Evolutionary conservation across 2,329 filamentous ascomycete genomes (phyloP).

Genomic region (Stemphylium beticola): DNA sequence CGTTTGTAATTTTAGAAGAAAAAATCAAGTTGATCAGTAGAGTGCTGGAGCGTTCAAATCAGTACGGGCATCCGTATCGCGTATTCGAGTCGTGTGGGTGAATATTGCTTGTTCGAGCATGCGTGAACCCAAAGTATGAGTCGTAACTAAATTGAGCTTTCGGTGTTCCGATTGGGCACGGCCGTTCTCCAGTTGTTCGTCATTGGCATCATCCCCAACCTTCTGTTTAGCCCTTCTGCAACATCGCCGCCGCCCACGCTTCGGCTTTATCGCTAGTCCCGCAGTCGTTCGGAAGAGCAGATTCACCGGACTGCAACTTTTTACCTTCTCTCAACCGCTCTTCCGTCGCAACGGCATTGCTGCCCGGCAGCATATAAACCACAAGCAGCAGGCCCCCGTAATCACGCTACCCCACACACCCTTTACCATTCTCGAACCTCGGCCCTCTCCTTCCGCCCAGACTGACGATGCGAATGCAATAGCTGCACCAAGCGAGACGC

Average conservation of each 20-base stretch:
- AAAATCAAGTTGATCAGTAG: background rate
- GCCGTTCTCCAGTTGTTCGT: constrained; percentile 15
- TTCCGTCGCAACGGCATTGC: background rate
- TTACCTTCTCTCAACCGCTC: background rate
- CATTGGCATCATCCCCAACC: constrained; percentile 46
- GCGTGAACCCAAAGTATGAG: constrained; percentile 7
- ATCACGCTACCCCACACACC: constrained; percentile 14
- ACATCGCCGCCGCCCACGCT: constrained; percentile 4
- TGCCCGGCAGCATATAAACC: background rate
- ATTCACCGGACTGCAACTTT: background rate
- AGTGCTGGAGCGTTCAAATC: background rate
- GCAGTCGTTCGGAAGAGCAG: background rate
- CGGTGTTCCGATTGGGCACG: constrained; percentile 15
- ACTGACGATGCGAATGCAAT: constrained; percentile 46
- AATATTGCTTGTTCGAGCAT: constrained; percentile 9
- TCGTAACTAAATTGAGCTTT: constrained; percentile 16
- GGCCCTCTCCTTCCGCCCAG: constrained; percentile 25
- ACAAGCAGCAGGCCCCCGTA: constrained; percentile 2
- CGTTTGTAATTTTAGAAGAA: background rate
- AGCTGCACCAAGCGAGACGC: constrained; percentile 36
- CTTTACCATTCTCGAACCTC: constrained; percentile 53
- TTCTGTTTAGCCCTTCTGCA: constrained; percentile 4
- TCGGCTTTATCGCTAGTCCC: constrained; percentile 7
- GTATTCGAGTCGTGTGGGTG: background rate
- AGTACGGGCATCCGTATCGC: background rate